Evolutionary conservation across 257 asterid species (phyloP), one percentile per base, ranked within the genome.

Genomic region (Plectranthus barbatus): DNA sequence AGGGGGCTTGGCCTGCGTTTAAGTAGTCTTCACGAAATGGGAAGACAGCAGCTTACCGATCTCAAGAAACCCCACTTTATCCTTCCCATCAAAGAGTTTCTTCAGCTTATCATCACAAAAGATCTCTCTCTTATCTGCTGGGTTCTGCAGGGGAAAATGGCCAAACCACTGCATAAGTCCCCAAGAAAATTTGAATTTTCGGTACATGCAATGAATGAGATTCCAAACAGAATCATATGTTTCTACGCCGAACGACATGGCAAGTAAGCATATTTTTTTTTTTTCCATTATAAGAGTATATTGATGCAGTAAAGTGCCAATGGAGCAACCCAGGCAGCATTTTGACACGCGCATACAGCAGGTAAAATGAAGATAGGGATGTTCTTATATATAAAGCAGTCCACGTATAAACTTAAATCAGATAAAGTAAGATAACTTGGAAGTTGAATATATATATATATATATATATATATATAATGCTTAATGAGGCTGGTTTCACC

Each of bases 81-180:
- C 94, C 79, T 73, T 83, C 26, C 87, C 90, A 23, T 62, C 66
- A 50, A 85, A 83, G 1, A 85, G 74, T 52, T 68, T 66, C 77
- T 80, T 83, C 45, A 85, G 84, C 77, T 83, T 85, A 37, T 51
- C 84, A 63, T 85, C 90, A 11, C 90, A 85, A 7, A 61, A 24
- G 31, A 83, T 85, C 79, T 83, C 94, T 71, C 67, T 80, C 77
- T 71, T 85, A 45, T 85, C 72, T 4, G 55, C 40, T 1, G 85
- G 90, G 70, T 83, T 83, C 90, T 85, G 80, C 76, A 57, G 24
- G n/a, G 9, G 56, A 53, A 60, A 50, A 44, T 19, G 40, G 7
- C 56, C 20, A 47, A 7, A 24, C 23, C 13, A 33, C n/a, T 60
- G 39, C 42, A 18, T 50, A 42, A 49, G 64, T 69, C 46, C 56